phyloP scores from a whole-genome alignment of 306 rosid species.

The Biancaea sappan region DNA sequence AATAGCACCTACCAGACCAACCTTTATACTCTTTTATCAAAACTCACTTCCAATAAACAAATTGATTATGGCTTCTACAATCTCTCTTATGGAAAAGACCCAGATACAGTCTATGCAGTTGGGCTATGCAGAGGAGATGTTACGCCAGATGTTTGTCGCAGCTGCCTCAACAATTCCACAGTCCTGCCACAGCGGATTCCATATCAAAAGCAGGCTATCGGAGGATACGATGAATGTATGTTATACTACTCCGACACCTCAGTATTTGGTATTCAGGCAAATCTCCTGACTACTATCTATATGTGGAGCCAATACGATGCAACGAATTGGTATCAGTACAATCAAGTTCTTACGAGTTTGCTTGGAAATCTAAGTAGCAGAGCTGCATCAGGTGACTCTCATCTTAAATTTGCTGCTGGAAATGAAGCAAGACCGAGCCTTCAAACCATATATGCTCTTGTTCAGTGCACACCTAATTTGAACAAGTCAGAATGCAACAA shows the following conservation, averaged over 20 bases:
- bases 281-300: neutral
- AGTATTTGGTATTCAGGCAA: neutral
- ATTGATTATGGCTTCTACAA: constrained; percentile 27
- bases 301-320: neutral
- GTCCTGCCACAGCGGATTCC: neutral
- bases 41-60: constrained; percentile 5
- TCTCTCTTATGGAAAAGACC: constrained; percentile 9
- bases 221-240: neutral
- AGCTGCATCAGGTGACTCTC: constrained; percentile 23
- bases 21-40: constrained; percentile 32
- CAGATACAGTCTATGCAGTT: constrained; percentile 19
- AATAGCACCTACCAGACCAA: constrained; percentile 7
- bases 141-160: neutral
- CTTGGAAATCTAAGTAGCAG: neutral
- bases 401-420: constrained; percentile 22
- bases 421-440: neutral
- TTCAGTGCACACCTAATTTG: constrained; percentile 50
- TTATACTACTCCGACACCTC: neutral
- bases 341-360: constrained; percentile 1
- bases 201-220: neutral
- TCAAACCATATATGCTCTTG: constrained; percentile 29
- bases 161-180: constrained; percentile 30
- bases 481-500: constrained; percentile 8
- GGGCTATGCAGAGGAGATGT: constrained; percentile 39
- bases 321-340: constrained; percentile 28